Evolutionary conservation across 805 yeast genomes (phyloP).

Genomic region (Ogataea dorogensis): DNA sequence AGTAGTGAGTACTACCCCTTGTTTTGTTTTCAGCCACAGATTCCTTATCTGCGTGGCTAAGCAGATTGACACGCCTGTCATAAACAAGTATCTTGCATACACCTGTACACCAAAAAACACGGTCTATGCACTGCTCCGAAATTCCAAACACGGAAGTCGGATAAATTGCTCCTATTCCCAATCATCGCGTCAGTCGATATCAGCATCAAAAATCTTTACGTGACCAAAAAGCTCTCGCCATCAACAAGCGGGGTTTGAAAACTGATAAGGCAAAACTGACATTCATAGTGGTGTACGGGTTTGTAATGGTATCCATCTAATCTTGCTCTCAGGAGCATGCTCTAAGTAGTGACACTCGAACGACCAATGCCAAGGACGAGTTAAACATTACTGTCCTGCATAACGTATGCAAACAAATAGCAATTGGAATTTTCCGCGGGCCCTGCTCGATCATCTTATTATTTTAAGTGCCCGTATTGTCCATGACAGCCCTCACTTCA

Average conservation of each 20-base stretch:
- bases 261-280: constrained; percentile 5
- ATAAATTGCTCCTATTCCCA: not conserved
- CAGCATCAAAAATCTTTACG: constrained; percentile 3
- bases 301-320: not conserved
- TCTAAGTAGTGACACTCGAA: too few species aligned
- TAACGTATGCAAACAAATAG: too few species aligned
- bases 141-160: constrained; percentile 1
- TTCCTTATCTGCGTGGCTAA: constrained; percentile 5
- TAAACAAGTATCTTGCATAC: constrained; percentile 7
- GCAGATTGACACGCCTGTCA: constrained; percentile 2
- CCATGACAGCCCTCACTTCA: constrained; percentile 3
- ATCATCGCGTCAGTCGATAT: too few species aligned
- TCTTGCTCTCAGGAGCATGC: too few species aligned
- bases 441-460: not conserved
- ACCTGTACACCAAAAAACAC: constrained; percentile 5
- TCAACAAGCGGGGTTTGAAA: constrained; percentile 11
- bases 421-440: too few species aligned
- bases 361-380: too few species aligned
- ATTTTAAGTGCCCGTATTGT: not conserved
- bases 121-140: not conserved
- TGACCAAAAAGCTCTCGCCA: constrained; percentile 4
- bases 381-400: too few species aligned
- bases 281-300: constrained; percentile 8
- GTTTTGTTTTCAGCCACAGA: constrained; percentile 4
- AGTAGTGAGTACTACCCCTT: too few species aligned